phyloP scores from a whole-genome alignment of 768 basidiomycete genomes.

The Lentinula boryana region DNA sequence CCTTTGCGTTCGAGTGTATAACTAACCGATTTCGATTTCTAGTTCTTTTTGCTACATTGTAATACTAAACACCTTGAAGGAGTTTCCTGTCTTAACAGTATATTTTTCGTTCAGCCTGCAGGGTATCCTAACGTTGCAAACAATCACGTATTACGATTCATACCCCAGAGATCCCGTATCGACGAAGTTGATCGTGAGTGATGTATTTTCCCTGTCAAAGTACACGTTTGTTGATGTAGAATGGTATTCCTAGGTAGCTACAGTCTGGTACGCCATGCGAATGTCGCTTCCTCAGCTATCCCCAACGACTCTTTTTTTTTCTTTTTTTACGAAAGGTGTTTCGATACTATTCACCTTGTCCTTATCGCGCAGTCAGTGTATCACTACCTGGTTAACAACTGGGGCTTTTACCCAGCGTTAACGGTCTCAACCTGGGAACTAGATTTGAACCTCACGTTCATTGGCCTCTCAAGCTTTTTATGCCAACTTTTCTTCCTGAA shows the following conservation, averaged over 20 bases:
- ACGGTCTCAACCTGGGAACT: slow-evolving; percentile 9
- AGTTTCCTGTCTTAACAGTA: too few relatives aligned
- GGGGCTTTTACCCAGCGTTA: slow-evolving; percentile 13
- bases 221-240: too few relatives aligned
- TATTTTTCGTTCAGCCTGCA: slow-evolving; percentile 10
- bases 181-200: slow-evolving; percentile 11
- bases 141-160: slow-evolving; percentile 13
- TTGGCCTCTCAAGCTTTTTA: slow-evolving; percentile 12
- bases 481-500: slow-evolving; percentile 15
- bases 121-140: slow-evolving; percentile 15
- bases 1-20: neutral
- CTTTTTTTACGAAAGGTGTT: neutral
- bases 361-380: slow-evolving; percentile 12
- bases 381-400: slow-evolving; percentile 15
- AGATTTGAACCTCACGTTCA: slow-evolving; percentile 12
- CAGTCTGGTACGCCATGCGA: neutral
- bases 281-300: neutral
- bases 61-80: neutral
- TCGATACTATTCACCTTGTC: slow-evolving; percentile 13
- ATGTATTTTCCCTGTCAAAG: neutral
- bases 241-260: neutral
- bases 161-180: slow-evolving; percentile 12
- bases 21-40: neutral
- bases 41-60: slow-evolving; percentile 17
- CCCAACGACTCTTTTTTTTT: too few relatives aligned